These are phyloP conservation scores for Morella rubra DNA, from an alignment of 306 rosid species.

Conservation along the genomic window DNA sequence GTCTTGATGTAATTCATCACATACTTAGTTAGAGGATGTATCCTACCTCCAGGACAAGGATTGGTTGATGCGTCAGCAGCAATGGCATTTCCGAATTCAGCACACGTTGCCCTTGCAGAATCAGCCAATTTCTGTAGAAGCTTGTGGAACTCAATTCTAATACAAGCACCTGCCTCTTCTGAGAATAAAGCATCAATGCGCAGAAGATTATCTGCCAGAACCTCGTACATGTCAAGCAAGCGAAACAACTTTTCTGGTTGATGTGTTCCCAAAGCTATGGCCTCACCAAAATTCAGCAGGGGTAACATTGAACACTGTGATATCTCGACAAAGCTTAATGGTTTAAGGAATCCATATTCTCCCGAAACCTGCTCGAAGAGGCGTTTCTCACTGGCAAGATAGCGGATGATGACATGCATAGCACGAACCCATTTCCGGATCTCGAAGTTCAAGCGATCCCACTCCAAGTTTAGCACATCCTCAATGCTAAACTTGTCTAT, in stretches of 20 bases:
- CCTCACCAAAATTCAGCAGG: slow-evolving; percentile 61
- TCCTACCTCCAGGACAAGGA: slow-evolving; percentile 47
- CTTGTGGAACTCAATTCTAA: slow-evolving; percentile 45
- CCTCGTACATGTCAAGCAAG: slow-evolving; percentile 64
- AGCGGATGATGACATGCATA: slow-evolving; percentile 46
- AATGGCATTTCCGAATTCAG: slow-evolving; percentile 42
- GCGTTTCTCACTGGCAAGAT: slow-evolving; percentile 52
- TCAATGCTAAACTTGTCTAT: slow-evolving; percentile 53
- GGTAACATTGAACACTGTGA: slow-evolving; percentile 37
- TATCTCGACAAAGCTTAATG: slow-evolving; percentile 47
- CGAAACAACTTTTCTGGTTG: slow-evolving; percentile 53
- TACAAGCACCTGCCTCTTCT: slow-evolving; percentile 41
- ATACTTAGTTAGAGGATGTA: slow-evolving; percentile 60
- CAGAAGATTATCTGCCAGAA: slow-evolving; percentile 41
- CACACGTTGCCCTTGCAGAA: slow-evolving; percentile 43
- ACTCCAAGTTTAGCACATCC: slow-evolving; percentile 50
- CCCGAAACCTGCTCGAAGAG: slow-evolving; percentile 55
- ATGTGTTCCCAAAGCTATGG: slow-evolving; percentile 44
- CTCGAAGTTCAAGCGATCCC: slow-evolving; percentile 44
- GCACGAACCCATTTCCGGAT: slow-evolving; percentile 57
- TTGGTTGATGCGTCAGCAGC: slow-evolving; percentile 39
- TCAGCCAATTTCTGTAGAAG: slow-evolving; percentile 39
- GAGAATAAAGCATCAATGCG: slow-evolving; percentile 43
- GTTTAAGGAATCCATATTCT: slow-evolving; percentile 37
- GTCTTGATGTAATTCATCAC: slow-evolving; percentile 61